Evolutionary conservation across 164 flowering plant species (phyloP).

Genomic region (Vitis vinifera): DNA sequence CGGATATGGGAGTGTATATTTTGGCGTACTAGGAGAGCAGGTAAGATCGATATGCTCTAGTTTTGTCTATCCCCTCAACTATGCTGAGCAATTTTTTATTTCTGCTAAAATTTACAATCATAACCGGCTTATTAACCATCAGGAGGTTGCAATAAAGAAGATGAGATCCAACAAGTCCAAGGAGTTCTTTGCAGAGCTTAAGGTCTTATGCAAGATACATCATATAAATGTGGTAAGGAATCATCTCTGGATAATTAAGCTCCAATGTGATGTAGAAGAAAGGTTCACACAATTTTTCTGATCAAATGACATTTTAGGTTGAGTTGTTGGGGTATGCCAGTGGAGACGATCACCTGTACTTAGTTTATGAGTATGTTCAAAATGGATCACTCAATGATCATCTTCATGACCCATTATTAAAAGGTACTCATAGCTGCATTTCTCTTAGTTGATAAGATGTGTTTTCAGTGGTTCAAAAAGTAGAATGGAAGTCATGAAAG

Average conservation of each 20-base stretch:
- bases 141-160: constrained; percentile 75
- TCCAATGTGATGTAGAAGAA: background rate
- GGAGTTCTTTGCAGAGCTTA: constrained; percentile 73
- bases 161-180: constrained; percentile 68
- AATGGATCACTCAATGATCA: constrained; percentile 68
- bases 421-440: constrained; percentile 28
- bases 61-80: background rate
- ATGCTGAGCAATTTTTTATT: background rate
- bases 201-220: constrained; percentile 66
- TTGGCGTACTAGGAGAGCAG: constrained; percentile 47
- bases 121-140: constrained; percentile 6
- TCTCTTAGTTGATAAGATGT: background rate
- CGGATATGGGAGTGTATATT: constrained; percentile 66
- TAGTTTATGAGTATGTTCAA: constrained; percentile 58
- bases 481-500: background rate
- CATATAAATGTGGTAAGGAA: constrained; percentile 67
- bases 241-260: background rate
- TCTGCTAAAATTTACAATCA: background rate
- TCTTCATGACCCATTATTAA: constrained; percentile 64
- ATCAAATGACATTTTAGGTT: constrained; percentile 36
- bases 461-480: background rate
- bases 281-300: background rate
- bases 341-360: constrained; percentile 64
- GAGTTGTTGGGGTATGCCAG: constrained; percentile 67
- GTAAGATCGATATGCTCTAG: constrained; percentile 16